Percentiles rank a stretch among this genome's conserved stretches.
phyloP scores from a whole-genome alignment of 345 rosid species.

The Hibiscus tridactylites region DNA sequence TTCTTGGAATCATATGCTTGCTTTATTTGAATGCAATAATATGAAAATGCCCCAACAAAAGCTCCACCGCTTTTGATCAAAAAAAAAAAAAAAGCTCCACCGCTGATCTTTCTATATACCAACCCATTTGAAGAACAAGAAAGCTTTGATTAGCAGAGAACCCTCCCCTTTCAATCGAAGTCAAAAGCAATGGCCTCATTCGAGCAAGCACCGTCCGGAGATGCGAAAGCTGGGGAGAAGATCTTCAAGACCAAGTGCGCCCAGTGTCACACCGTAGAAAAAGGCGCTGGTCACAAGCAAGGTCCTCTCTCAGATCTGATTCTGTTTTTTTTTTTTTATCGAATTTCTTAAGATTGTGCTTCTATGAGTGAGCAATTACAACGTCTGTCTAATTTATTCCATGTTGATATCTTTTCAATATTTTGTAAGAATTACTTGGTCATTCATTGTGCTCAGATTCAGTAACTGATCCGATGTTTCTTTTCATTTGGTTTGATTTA shows the following conservation, averaged over 20 bases:
- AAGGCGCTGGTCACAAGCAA: constrained; percentile 65
- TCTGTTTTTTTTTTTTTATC: not conserved
- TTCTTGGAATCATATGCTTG: not conserved
- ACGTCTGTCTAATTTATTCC: not conserved
- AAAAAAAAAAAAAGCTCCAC: not conserved
- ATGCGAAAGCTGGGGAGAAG: constrained; percentile 54
- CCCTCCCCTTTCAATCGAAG: not conserved
- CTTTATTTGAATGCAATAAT: not conserved
- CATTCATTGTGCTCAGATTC: not conserved
- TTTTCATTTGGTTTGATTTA: not conserved
- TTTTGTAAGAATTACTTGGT: not conserved
- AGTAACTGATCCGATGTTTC: not conserved
- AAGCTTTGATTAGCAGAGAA: not conserved
- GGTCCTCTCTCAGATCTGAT: constrained; percentile 20
- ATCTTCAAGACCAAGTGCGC: constrained; percentile 60
- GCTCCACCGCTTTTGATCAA: not conserved
- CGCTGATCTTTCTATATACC: not conserved
- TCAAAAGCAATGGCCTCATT: constrained; percentile 43
- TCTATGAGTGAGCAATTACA: not conserved
- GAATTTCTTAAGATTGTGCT: not conserved
- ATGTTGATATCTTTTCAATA: not conserved
- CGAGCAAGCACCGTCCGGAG: constrained; percentile 51
- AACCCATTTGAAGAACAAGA: not conserved
- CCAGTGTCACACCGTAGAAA: constrained; percentile 8
- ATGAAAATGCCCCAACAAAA: not conserved